Conservation (phyloP, 331 rosid genomes). For the Malus hybrid region DNA sequence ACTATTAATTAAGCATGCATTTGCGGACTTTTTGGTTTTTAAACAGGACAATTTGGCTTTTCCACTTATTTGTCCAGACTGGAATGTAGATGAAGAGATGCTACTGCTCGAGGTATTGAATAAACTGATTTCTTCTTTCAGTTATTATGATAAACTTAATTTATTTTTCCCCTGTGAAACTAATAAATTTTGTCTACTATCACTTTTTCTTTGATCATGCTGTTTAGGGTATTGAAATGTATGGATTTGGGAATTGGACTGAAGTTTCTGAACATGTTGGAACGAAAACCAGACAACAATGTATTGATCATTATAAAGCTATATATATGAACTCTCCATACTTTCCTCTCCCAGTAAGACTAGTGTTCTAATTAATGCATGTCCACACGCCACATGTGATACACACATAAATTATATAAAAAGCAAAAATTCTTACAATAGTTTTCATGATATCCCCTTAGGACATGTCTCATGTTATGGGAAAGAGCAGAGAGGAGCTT, state of each 20-base stretch:
- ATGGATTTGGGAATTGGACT: constrained; percentile 86
- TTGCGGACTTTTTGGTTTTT: constrained; percentile 5
- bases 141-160: neutral
- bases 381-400: neutral
- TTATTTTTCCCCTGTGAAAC: neutral
- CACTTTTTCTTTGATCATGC: constrained; percentile 9
- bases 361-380: neutral
- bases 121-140: neutral
- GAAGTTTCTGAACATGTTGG: constrained; percentile 83
- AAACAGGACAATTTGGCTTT: constrained; percentile 78
- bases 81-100: constrained; percentile 89
- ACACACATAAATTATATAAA: neutral
- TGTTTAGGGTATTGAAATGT: constrained; percentile 73
- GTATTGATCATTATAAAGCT: constrained; percentile 71
- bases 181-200: neutral
- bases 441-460: constrained; percentile 21
- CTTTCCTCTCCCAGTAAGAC: constrained; percentile 82
- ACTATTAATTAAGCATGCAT: neutral
- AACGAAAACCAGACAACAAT: constrained; percentile 59
- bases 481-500: constrained; percentile 75
- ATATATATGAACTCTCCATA: constrained; percentile 68
- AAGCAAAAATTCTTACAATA: neutral
- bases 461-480: constrained; percentile 82
- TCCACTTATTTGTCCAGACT: constrained; percentile 77
- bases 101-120: constrained; percentile 63